Evolutionary conservation across 192 early-diverging fungal species (phyloP), one percentile per base, ranked within the genome.

Genomic region (Umbelopsis ramanniana): DNA sequence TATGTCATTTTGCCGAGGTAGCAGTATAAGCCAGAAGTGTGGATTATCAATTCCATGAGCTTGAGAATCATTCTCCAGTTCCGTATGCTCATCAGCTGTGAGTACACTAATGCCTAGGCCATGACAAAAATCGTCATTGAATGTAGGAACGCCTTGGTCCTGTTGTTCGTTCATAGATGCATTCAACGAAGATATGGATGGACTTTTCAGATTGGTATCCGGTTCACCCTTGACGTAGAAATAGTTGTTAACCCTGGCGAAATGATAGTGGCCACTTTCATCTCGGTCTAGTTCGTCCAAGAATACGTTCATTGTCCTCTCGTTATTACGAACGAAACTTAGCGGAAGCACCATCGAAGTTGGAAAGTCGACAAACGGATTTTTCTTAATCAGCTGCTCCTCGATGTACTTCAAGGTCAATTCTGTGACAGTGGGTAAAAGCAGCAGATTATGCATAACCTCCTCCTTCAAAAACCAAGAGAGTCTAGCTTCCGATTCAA

Each of bases 391-490:
- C 26, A 88, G 54, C 35, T 88, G 81, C 4, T 69, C 67, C 50
- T 86, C 85, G 6, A 86, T 74, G 74, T 82, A 79, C 45, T 77
- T 74, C n/a, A 88, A 46, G 1, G 82, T 78, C 29, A 75, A 66
- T 17, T 80, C 70, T 0, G 85, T 82, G 4, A 88, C 75, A 17
- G 78, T 77, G 8, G 76, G 60, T 40, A 87, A 66, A 40, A 83
- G 80, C 37, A 93, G 74, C 19, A 93, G 72, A 1, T 79, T 78
- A 71, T 90, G 87, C 79, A 93, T 88, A 37, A 91, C 82, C 78
- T 93, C 91, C 70, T 93, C 89, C 68, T 88, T 86, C 17, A 92
- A 73, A 0, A 93, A 52, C 80, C 78, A 81, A 21, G 86, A 82
- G 12, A 93, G 76, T 29, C 84, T 75, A 1, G 80, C 68, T 46